These are phyloP conservation scores for Amylostereum areolatum DNA, from an alignment of 1,284 basidiomycete species.

Conservation along the genomic window DNA sequence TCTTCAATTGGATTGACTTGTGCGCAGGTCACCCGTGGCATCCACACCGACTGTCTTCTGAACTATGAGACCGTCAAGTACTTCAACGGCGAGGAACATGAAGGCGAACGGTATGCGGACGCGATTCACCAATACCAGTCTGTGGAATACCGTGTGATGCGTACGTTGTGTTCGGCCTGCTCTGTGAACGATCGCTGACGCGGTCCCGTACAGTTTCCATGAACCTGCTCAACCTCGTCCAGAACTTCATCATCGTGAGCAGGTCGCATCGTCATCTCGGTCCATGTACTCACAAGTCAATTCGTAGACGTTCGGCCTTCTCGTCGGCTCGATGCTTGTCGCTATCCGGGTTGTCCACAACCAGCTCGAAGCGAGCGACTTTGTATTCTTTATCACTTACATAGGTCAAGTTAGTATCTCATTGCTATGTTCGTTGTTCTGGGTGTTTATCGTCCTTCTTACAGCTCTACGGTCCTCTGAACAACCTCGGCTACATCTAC, in stretches of 20 bases:
- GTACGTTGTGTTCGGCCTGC: constrained; percentile 30
- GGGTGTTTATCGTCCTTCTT: constrained; percentile 8
- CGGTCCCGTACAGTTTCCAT: constrained; percentile 48
- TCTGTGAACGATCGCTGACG: neutral
- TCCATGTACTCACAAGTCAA: neutral
- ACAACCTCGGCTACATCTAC: constrained; percentile 70
- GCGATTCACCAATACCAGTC: constrained; percentile 75
- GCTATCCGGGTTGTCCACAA: constrained; percentile 56
- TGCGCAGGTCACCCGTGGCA: constrained; percentile 58
- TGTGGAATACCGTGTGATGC: constrained; percentile 69
- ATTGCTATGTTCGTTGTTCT: constrained; percentile 1
- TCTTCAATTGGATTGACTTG: neutral
- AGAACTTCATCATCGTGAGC: constrained; percentile 74
- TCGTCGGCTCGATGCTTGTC: constrained; percentile 75
- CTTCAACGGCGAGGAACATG: constrained; percentile 79
- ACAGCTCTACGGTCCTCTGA: constrained; percentile 68
- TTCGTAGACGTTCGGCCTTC: constrained; percentile 60
- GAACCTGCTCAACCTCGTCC: constrained; percentile 68
- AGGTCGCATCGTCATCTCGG: neutral
- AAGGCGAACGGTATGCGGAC: constrained; percentile 65
- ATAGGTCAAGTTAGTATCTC: constrained; percentile 54
- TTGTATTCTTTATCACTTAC: constrained; percentile 78
- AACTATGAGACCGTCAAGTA: constrained; percentile 86
- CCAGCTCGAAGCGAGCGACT: constrained; percentile 46
- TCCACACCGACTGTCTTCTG: constrained; percentile 75